These are phyloP conservation scores for Bocquillonia castaneifolia DNA, from an alignment of 441 rosid genomes.

Conservation along the genomic window DNA sequence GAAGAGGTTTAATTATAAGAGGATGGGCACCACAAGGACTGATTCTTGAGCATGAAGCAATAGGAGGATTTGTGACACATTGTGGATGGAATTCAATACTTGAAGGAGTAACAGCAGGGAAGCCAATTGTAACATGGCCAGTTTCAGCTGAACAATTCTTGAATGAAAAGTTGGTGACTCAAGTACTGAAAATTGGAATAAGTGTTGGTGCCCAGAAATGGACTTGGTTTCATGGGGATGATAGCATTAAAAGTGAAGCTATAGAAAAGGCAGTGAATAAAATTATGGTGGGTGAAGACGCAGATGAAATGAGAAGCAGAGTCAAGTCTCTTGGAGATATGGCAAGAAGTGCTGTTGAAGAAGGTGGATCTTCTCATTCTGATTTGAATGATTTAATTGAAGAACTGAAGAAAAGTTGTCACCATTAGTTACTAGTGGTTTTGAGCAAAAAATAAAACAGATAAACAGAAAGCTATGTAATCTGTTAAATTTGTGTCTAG, in stretches of 20 bases:
- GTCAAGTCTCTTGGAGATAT: neutral
- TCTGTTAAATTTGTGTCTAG: no score
- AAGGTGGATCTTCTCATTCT: constrained; percentile 10
- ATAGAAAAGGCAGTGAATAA: neutral
- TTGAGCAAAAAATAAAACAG: no score
- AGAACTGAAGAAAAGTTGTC: neutral
- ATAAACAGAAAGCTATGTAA: no score
- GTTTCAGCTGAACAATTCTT: constrained; percentile 26
- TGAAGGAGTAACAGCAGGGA: constrained; percentile 16
- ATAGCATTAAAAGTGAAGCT: constrained; percentile 1
- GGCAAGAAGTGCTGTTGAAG: constrained; percentile 10
- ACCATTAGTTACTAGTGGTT: no score
- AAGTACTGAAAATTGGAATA: constrained; percentile 16
- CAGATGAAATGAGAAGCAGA: constrained; percentile 17
- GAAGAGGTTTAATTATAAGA: constrained; percentile 1
- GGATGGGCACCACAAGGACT: constrained; percentile 13
- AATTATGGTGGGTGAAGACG: constrained; percentile 12
- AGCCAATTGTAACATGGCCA: constrained; percentile 31
- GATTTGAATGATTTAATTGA: constrained; percentile 1
- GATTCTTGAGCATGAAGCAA: constrained; percentile 5
- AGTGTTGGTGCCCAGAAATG: constrained; percentile 20
- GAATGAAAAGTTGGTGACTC: constrained; percentile 27
- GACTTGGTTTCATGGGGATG: neutral
- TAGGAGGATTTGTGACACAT: constrained; percentile 32
- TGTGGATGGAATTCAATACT: constrained; percentile 30